Evolutionary conservation across 441 rosid genomes (phyloP), one percentile per base, ranked within the genome.

Genomic region (Erysimum cheiri): DNA sequence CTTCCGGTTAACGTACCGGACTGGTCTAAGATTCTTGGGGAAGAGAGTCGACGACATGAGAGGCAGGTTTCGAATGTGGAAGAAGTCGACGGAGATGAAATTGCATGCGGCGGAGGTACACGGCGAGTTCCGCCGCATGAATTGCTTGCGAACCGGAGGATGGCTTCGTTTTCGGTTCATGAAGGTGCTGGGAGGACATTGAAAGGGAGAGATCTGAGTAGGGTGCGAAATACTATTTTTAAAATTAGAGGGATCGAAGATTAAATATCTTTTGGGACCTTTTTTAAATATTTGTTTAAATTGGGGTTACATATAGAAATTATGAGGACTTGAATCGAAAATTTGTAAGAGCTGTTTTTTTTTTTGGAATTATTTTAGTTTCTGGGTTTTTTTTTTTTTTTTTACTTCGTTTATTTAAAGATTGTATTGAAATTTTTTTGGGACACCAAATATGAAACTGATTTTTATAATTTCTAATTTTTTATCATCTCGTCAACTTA

Each of bases 1-100:
- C 72, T 87, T 5, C 94, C 98, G 64, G 92, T 93, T 55, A 91
- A 86, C 76, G 80, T 93, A 26, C 98, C 97, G 28, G 96, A 91
- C 80, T 93, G 97, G 98, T 87, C 97, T 0, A 93, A 89, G 88
- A 89, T 93, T 39, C 80, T 90, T 80, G 87, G 84, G 73, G 90
- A 81, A 47, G 90, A 78, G 24, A 82, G 55, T 33, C 72, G 80
- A 10, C 15, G 22, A 55, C 74, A 26, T 26, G 28, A 84, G 57
- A 68, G 73, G 14, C 67, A 67, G 57, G 66, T 74, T 41, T 37
- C 12, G 37, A 36, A 68, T 28, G 85, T 78, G 14, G 89, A 81
- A 4, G 85, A 79, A 2, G 82, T 44, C 15, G 84, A 72, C 50
- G 92, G 72, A 0, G 86, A 77, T 2, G 75, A 64, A 11, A 5